These are phyloP conservation scores for Neocatenulostroma microsporum DNA, from an alignment of 2,329 filamentous ascomycete species.

Conservation along the genomic window DNA sequence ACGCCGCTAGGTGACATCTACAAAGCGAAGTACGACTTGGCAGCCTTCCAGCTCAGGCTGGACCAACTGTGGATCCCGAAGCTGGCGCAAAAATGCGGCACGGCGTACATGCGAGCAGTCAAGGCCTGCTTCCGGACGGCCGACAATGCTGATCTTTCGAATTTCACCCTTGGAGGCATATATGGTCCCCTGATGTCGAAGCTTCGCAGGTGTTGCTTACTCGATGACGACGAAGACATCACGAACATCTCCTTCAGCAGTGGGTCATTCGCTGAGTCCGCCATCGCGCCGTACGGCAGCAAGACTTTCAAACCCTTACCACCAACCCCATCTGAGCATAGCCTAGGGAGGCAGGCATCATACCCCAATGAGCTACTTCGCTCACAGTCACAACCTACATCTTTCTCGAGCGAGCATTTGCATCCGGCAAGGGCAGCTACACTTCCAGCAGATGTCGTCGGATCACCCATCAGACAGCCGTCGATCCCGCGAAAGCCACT, in stretches of 20 bases:
- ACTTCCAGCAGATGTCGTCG: too few species aligned
- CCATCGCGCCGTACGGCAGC: conserved; percentile 6
- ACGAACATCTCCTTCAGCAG: conserved; percentile 10
- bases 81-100: conserved; percentile 61
- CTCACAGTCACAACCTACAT: conserved; percentile 2
- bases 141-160: conserved; percentile 35
- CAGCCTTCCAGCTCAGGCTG: conserved; percentile 56
- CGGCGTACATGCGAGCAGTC: conserved; percentile 66
- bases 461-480: too few species aligned
- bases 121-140: conserved; percentile 64
- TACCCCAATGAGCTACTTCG: conserved; percentile 12
- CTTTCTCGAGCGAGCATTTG: too few species aligned
- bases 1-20: conserved; percentile 53
- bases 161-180: conserved; percentile 20
- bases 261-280: neutral
- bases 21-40: conserved; percentile 52
- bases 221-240: conserved; percentile 25
- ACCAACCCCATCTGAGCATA: too few species aligned
- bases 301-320: too few species aligned
- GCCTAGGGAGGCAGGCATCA: conserved; percentile 15
- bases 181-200: conserved; percentile 26
- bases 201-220: conserved; percentile 29
- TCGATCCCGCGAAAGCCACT: too few species aligned
- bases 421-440: too few species aligned
- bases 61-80: conserved; percentile 57